Evolutionary conservation across 306 rosid species (phyloP).

Genomic region (Ormosia semicastrata): DNA sequence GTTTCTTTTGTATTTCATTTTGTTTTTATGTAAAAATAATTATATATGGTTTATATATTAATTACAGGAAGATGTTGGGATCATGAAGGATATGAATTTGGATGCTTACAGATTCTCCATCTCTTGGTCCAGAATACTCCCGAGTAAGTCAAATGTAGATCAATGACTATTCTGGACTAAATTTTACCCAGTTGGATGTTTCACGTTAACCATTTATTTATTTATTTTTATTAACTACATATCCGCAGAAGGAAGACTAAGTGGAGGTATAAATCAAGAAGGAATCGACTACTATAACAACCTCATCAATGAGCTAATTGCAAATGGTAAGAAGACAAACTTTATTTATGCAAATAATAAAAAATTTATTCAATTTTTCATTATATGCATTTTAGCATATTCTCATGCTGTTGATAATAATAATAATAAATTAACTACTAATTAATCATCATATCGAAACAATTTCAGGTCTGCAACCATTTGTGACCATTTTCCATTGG

Average conservation of each 20-base stretch:
- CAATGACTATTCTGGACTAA: background rate
- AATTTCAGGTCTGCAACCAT: constrained; percentile 45
- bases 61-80: constrained; percentile 56
- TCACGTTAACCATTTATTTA: background rate
- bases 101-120: constrained; percentile 73
- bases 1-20: background rate
- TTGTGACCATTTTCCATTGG: constrained; percentile 65
- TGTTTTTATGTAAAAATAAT: background rate
- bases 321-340: constrained; percentile 35
- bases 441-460: background rate
- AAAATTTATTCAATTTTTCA: background rate
- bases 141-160: constrained; percentile 39
- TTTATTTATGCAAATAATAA: background rate
- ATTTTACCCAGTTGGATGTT: background rate
- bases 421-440: no score
- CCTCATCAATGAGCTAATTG: constrained; percentile 50
- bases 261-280: constrained; percentile 55
- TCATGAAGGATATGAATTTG: constrained; percentile 54
- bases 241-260: constrained; percentile 42
- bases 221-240: background rate
- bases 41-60: background rate
- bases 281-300: constrained; percentile 58
- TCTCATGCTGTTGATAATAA: background rate
- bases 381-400: background rate
- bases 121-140: constrained; percentile 69